A percentile compares a stretch with the other conserved stretches of the same genome.
Conservation (phyloP, 2,329 filamentous ascomycete genomes). For the Claviceps capensis region DNA sequence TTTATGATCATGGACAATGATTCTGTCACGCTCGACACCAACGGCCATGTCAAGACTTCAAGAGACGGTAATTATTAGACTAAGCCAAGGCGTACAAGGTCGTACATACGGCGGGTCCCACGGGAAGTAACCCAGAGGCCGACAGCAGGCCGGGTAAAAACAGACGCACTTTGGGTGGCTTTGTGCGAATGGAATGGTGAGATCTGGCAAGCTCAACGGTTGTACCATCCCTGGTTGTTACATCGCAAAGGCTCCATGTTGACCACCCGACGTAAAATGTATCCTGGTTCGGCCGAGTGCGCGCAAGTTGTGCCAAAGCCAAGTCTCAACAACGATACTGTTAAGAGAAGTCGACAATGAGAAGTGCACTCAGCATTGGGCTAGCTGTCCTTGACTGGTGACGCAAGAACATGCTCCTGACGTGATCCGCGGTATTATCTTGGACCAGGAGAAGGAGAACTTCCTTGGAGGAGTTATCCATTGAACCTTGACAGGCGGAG, state of each 20-base stretch:
- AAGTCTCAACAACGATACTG: not conserved
- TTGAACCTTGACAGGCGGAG: not conserved
- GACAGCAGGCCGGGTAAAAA: conserved; percentile 4
- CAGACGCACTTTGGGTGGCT: conserved; percentile 1
- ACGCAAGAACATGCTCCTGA: not conserved
- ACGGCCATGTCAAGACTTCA: not conserved
- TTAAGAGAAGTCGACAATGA: not conserved
- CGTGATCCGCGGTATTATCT: not conserved
- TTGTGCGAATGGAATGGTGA: conserved; percentile 5
- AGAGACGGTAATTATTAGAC: not conserved
- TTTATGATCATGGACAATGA: not conserved
- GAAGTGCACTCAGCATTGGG: not conserved
- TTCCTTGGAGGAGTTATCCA: not conserved
- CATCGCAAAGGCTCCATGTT: conserved; percentile 9
- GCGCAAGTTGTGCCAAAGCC: not conserved
- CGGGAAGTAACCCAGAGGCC: conserved; percentile 13
- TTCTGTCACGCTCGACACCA: not conserved
- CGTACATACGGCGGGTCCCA: conserved; percentile 7
- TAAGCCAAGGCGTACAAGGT: not conserved
- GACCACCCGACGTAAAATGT: conserved; percentile 5
- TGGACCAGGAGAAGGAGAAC: not conserved
- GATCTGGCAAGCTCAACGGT: conserved; percentile 10
- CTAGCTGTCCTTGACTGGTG: not conserved
- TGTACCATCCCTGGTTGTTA: conserved; percentile 12
- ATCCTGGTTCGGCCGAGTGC: conserved; percentile 9